These are phyloP conservation scores for Nannochloropsis salina DNA, from an alignment of 108 stramenopile genomes.

Conservation along the genomic window DNA sequence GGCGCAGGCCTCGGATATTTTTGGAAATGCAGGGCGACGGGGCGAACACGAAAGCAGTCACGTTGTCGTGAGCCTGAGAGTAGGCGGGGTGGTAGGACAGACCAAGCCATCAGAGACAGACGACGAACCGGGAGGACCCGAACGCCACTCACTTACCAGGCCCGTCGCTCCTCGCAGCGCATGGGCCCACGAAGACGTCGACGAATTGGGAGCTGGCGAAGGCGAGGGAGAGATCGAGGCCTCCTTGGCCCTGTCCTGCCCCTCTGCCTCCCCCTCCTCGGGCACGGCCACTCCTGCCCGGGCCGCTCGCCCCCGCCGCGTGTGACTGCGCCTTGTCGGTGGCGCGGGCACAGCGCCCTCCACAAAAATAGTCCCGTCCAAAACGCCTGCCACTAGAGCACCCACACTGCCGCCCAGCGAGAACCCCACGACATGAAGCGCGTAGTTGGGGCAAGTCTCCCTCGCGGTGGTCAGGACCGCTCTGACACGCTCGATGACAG, in stretches of 20 bases:
- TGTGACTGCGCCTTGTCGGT: not conserved
- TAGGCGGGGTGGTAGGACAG: no score
- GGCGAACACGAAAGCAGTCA: not conserved
- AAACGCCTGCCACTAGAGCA: not conserved
- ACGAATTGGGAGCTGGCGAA: no score
- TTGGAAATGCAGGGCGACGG: conserved; percentile 8
- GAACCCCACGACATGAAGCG: not conserved
- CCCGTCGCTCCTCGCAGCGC: no score
- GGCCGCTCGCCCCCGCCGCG: no score
- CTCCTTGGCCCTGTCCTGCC: not conserved
- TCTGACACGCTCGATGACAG: not conserved
- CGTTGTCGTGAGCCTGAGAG: not conserved
- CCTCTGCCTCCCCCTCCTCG: not conserved
- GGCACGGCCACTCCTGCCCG: no score
- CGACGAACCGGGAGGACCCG: no score
- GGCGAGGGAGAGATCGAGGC: no score
- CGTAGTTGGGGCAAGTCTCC: not conserved
- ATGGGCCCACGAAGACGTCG: no score
- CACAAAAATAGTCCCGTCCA: not conserved
- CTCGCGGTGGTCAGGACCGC: not conserved
- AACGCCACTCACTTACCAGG: no score
- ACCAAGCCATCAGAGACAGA: no score
- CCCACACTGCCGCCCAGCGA: not conserved
- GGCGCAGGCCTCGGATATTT: conserved; percentile 17
- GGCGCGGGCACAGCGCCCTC: not conserved